Evolutionary conservation across 169 alveolate genomes (phyloP).

Genomic region (Cyclospora cayetanensis): DNA sequence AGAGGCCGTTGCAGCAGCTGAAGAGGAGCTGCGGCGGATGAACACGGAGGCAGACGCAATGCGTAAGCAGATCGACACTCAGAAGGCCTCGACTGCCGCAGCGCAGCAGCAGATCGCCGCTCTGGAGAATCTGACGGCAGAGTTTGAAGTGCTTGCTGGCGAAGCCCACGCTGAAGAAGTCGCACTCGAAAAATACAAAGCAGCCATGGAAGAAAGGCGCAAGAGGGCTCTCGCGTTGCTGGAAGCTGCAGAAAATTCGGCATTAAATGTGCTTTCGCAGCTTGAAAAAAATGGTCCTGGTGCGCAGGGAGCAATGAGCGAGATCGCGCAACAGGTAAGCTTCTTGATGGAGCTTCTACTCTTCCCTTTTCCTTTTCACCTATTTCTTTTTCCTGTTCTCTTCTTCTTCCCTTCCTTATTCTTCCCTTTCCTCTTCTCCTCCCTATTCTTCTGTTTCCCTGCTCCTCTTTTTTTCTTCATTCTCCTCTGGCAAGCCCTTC

Average conservation of each 20-base stretch:
- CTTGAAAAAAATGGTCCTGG: constrained; percentile 23
- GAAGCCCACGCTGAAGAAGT: constrained; percentile 23
- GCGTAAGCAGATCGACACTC: too few species aligned
- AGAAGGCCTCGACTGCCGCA: background rate
- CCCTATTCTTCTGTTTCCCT: too few species aligned
- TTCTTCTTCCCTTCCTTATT: too few species aligned
- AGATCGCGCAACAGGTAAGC: constrained; percentile 14
- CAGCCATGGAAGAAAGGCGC: constrained; percentile 1
- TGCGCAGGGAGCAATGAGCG: constrained; percentile 5
- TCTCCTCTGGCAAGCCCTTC: too few species aligned
- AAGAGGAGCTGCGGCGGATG: background rate
- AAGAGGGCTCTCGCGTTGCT: background rate
- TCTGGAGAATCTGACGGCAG: background rate
- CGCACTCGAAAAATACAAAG: background rate
- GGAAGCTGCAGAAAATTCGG: constrained; percentile 30
- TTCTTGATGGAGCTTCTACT: too few species aligned
- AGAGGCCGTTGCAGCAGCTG: background rate
- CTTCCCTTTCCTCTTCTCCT: too few species aligned
- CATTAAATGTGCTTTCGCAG: constrained; percentile 17
- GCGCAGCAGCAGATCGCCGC: background rate
- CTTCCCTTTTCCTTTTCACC: too few species aligned
- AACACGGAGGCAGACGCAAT: background rate
- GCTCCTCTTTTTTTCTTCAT: too few species aligned
- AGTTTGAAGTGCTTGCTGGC: constrained; percentile 8
- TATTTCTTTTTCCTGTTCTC: too few species aligned